These are phyloP conservation scores for Penicillium tannophilum DNA, from an alignment of 495 filamentous ascomycete species.

Conservation along the genomic window DNA sequence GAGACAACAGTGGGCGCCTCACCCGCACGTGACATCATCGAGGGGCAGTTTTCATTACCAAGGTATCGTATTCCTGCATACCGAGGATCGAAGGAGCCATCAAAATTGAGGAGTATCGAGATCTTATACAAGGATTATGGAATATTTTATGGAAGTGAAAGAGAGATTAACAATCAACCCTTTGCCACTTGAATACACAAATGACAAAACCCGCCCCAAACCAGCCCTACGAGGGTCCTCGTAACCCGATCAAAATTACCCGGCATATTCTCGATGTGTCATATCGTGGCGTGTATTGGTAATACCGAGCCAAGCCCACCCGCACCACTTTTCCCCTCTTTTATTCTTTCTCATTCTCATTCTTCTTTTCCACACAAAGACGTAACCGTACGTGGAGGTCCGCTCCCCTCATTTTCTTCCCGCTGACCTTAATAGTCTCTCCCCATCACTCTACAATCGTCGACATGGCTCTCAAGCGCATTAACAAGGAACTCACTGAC, in stretches of 20 bases:
- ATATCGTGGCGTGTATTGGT: conserved; percentile 27
- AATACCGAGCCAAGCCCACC: conserved; percentile 21
- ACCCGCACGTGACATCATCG: conserved; percentile 38
- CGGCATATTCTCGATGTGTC: conserved; percentile 17
- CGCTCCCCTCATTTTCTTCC: conserved; percentile 4
- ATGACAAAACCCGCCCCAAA: not conserved
- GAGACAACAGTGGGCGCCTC: conserved; percentile 23
- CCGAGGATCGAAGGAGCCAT: not conserved
- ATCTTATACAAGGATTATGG: not conserved
- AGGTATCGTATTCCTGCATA: conserved; percentile 9
- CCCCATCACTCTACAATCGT: conserved; percentile 23
- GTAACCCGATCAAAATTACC: conserved; percentile 7
- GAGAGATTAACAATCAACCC: not conserved
- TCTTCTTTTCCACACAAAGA: conserved; percentile 37
- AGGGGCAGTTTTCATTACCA: conserved; percentile 20
- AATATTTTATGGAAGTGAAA: not conserved
- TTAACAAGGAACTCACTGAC: conserved; percentile 99
- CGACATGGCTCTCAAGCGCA: conserved; percentile 97
- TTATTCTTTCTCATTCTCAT: conserved; percentile 28
- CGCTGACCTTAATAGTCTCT: conserved; percentile 10
- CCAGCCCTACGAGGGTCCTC: conserved; percentile 13
- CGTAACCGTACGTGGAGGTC: conserved; percentile 32
- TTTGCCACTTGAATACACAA: not conserved
- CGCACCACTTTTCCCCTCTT: conserved; percentile 33
- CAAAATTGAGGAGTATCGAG: not conserved